Conservation (phyloP, 768 basidiomycete genomes). For the Porphyrellus cyaneotinctus region DNA sequence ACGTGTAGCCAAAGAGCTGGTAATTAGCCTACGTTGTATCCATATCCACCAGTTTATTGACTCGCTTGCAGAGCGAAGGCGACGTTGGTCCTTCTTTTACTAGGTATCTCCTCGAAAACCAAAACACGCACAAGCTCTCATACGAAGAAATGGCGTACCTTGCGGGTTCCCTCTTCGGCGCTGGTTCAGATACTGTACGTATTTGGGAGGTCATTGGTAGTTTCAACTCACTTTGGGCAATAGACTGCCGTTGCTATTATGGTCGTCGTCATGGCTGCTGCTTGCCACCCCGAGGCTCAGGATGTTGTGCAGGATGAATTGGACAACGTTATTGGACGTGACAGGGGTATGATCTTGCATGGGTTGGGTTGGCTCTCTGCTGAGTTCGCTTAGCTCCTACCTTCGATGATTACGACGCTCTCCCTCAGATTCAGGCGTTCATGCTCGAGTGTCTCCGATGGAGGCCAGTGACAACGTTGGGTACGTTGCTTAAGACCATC, state of each 20-base stretch:
- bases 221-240: not conserved
- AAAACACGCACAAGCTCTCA: constrained; percentile 49
- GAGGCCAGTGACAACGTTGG: constrained; percentile 37
- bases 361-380: not conserved
- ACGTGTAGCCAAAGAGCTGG: constrained; percentile 44
- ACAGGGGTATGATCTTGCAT: constrained; percentile 19
- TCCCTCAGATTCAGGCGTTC: constrained; percentile 40
- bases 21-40: constrained; percentile 13
- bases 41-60: not conserved
- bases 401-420: constrained; percentile 35
- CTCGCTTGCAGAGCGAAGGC: constrained; percentile 17
- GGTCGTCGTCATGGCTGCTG: constrained; percentile 54
- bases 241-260: constrained; percentile 56
- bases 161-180: constrained; percentile 62
- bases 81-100: constrained; percentile 44
- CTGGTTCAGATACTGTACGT: constrained; percentile 56
- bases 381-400: constrained; percentile 32
- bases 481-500: constrained; percentile 10
- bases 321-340: constrained; percentile 49
- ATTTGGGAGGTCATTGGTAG: not conserved
- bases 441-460: constrained; percentile 40
- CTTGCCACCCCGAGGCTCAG: constrained; percentile 52
- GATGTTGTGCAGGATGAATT: constrained; percentile 50
- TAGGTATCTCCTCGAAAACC: constrained; percentile 54
- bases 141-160: constrained; percentile 59